Conservation (phyloP, 805 yeast genomes). For the Pichia cephalocereana region DNA sequence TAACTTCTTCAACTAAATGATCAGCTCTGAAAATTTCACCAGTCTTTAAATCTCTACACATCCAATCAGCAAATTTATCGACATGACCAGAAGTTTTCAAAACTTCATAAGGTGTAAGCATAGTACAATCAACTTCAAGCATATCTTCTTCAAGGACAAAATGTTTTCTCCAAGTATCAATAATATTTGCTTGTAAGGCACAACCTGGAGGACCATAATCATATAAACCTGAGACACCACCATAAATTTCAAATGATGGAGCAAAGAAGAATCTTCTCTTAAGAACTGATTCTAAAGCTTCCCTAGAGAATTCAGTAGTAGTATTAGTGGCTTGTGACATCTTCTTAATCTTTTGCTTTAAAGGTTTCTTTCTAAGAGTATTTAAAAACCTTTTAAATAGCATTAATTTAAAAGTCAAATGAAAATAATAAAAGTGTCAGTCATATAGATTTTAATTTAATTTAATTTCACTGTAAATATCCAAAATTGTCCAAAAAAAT, state of each 20-base stretch:
- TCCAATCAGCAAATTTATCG: constrained; percentile 98
- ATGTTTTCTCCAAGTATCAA: constrained; percentile 97
- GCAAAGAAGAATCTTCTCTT: constrained; percentile 96
- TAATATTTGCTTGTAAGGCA: constrained; percentile 91
- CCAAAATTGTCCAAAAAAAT: too few species aligned
- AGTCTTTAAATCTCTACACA: constrained; percentile 91
- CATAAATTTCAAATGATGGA: constrained; percentile 95
- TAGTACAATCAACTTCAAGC: constrained; percentile 97
- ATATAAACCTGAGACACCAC: constrained; percentile 96
- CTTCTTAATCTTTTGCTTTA: neutral
- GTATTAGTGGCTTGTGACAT: neutral
- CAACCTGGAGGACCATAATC: constrained; percentile 99
- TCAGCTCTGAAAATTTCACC: constrained; percentile 99
- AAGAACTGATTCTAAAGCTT: constrained; percentile 77
- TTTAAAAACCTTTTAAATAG: neutral
- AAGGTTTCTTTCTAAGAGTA: neutral
- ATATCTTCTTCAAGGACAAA: constrained; percentile 96
- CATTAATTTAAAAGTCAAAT: neutral
- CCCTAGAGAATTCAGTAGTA: constrained; percentile 55
- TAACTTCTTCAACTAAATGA: constrained; percentile 94
- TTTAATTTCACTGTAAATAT: too few species aligned
- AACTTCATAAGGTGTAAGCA: constrained; percentile 96
- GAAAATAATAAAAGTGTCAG: neutral
- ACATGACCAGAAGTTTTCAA: constrained; percentile 98
- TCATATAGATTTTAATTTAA: neutral